phyloP scores from a whole-genome alignment of 352 stramenopile species.

The Halophytophthora polymorphica region DNA sequence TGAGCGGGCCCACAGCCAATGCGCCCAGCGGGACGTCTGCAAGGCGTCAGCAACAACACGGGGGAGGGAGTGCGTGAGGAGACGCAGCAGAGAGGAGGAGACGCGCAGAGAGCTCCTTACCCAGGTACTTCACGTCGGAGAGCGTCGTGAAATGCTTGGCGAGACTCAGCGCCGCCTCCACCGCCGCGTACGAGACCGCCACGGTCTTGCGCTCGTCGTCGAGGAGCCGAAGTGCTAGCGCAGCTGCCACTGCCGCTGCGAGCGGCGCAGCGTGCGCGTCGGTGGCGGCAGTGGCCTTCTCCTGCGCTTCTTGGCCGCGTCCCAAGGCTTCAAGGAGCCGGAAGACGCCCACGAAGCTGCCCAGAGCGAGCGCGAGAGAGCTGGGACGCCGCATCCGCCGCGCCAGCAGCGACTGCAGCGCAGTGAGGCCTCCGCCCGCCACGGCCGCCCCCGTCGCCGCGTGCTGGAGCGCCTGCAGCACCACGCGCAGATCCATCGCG shows the following conservation, averaged over 20 bases:
- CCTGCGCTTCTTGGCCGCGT: conserved; percentile 5
- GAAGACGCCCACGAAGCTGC: conserved; percentile 58
- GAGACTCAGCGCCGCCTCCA: conserved; percentile 42
- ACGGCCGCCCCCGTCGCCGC: conserved; percentile 35
- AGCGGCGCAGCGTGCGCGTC: conserved; percentile 24
- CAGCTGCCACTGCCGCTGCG: conserved; percentile 33
- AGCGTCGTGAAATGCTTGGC: conserved; percentile 28
- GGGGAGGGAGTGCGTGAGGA: background rate
- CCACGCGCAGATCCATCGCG: conserved; percentile 2
- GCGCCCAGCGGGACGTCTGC: conserved; percentile 42
- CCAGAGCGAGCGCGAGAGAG: conserved; percentile 46
- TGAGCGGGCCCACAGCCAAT: conserved; percentile 39
- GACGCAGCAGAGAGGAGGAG: background rate
- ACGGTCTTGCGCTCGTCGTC: conserved; percentile 45
- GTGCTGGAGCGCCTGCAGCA: conserved; percentile 39
- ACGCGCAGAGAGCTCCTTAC: conserved; percentile 17
- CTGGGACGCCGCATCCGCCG: conserved; percentile 34
- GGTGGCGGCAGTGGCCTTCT: conserved; percentile 14
- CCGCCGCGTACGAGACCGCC: conserved; percentile 46
- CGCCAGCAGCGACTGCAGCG: conserved; percentile 38
- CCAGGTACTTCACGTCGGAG: conserved; percentile 41
- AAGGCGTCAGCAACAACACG: background rate
- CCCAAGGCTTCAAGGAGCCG: conserved; percentile 44
- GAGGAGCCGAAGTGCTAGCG: conserved; percentile 37
- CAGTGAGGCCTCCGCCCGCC: conserved; percentile 27